Percentiles rank a stretch among this genome's conserved stretches.
Conservation (phyloP, 306 rosid genomes). For the Castanea sativa region DNA sequence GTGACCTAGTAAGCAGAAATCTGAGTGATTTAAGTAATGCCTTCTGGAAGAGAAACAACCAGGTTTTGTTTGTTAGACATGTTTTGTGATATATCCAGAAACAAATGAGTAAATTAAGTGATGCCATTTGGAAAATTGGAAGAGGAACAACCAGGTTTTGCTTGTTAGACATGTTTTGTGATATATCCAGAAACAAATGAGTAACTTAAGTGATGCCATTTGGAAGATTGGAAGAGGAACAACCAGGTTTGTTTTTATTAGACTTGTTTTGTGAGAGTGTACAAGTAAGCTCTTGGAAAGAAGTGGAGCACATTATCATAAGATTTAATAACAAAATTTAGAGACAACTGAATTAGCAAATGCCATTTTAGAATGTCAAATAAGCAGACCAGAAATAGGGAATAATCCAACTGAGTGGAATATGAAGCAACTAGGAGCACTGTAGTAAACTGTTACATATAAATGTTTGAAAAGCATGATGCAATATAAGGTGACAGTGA, state of each 20-base stretch:
- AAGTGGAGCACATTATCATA: not conserved
- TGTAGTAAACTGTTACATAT: not conserved
- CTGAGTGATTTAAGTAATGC: not conserved
- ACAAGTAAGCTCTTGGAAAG: not conserved
- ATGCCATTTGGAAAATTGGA: not conserved
- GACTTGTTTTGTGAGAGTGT: not conserved
- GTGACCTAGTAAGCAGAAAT: not conserved
- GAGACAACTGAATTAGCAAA: not conserved
- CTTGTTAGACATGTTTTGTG: not conserved
- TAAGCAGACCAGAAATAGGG: not conserved
- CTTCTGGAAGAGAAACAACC: not conserved
- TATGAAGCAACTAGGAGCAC: not conserved
- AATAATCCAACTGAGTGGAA: not conserved
- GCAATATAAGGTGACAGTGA: conserved; percentile 16
- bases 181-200: not conserved
- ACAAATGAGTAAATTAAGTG: not conserved
- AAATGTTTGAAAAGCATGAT: conserved; percentile 16
- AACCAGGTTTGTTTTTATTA: not conserved
- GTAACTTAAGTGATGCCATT: not conserved
- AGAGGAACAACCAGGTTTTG: not conserved
- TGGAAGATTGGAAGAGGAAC: not conserved
- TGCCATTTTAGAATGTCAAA: not conserved
- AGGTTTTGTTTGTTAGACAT: not conserved
- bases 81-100: not conserved
- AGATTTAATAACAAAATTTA: not conserved